A percentile compares a stretch with the other conserved stretches of the same genome.
phyloP scores from a whole-genome alignment of 1,284 basidiomycete genomes.

The Papiliotrema laurentii region DNA sequence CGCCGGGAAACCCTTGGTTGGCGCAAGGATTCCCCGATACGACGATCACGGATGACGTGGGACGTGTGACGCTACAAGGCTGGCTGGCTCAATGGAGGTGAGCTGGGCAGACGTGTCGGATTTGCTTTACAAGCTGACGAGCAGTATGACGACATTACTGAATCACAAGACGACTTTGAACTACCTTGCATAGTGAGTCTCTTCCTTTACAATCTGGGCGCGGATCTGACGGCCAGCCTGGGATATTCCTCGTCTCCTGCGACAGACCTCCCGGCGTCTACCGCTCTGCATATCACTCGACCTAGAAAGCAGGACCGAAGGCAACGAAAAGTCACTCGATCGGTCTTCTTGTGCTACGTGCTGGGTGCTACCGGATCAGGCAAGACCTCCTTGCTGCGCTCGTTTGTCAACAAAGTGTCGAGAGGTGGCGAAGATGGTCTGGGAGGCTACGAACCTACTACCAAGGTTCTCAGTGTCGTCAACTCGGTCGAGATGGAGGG shows the following conservation, averaged over 20 bases:
- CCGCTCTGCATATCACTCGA: constrained; percentile 73
- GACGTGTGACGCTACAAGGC: constrained; percentile 88
- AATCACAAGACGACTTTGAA: constrained; percentile 87
- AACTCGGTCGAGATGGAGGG: constrained; percentile 93
- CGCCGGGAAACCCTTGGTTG: constrained; percentile 90
- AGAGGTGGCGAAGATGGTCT: constrained; percentile 41
- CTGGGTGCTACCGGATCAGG: constrained; percentile 94
- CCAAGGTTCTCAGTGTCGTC: constrained; percentile 84
- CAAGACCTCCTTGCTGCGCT: constrained; percentile 80
- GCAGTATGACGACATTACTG: constrained; percentile 91
- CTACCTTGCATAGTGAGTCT: constrained; percentile 79
- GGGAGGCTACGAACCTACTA: constrained; percentile 73
- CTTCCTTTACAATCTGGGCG: constrained; percentile 32
- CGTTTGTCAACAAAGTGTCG: constrained; percentile 77
- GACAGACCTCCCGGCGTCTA: constrained; percentile 55
- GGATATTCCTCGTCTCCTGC: constrained; percentile 49
- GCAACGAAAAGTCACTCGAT: constrained; percentile 79
- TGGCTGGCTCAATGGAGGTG: constrained; percentile 99
- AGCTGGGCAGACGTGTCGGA: constrained; percentile 16
- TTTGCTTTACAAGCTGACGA: constrained; percentile 6
- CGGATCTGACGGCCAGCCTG: constrained; percentile 32
- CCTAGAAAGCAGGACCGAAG: constrained; percentile 79
- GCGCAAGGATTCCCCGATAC: constrained; percentile 82
- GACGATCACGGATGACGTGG: constrained; percentile 82
- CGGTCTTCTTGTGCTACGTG: constrained; percentile 88